Conservation (phyloP, 768 basidiomycete species). For the Collybia mongolica region DNA sequence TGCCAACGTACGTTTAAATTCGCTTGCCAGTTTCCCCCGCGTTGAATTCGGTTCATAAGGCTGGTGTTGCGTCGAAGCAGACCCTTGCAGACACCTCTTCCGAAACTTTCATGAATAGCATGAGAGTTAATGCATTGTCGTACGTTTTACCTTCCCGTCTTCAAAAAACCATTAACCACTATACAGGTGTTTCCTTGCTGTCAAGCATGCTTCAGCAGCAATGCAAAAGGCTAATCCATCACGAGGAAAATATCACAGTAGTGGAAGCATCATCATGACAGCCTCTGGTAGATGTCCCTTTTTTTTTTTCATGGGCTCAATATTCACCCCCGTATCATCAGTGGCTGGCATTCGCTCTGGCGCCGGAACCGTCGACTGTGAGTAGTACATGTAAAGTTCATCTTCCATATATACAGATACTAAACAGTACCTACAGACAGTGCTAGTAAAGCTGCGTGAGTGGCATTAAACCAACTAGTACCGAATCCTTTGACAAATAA, state of each 20-base stretch:
- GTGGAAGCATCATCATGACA: slow-evolving; percentile 86
- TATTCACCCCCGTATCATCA: slow-evolving; percentile 22
- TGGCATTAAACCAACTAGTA: slow-evolving; percentile 6
- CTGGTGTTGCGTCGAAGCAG: slow-evolving; percentile 53
- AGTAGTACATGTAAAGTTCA: slow-evolving; percentile 20
- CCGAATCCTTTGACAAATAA: not conserved
- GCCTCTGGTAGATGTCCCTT: slow-evolving; percentile 59
- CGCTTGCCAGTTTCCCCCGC: not conserved
- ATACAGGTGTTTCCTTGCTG: slow-evolving; percentile 80
- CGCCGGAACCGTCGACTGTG: slow-evolving; percentile 80
- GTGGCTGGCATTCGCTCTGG: slow-evolving; percentile 85
- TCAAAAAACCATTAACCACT: not conserved
- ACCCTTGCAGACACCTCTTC: slow-evolving; percentile 53
- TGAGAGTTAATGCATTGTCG: slow-evolving; percentile 75
- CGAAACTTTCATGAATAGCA: slow-evolving; percentile 69
- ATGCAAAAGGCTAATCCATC: slow-evolving; percentile 71
- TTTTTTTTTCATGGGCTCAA: not conserved
- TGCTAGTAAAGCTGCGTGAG: slow-evolving; percentile 91
- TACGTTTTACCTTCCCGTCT: slow-evolving; percentile 21
- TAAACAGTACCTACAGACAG: slow-evolving; percentile 53
- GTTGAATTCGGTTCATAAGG: slow-evolving; percentile 37
- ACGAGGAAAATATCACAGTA: slow-evolving; percentile 63
- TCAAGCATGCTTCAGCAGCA: slow-evolving; percentile 82
- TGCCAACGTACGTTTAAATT: slow-evolving; percentile 68
- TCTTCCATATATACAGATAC: not conserved